Percentiles rank a stretch among this genome's conserved stretches.
Conservation (phyloP, 164 flowering plant species). For the Amborella trichopoda region DNA sequence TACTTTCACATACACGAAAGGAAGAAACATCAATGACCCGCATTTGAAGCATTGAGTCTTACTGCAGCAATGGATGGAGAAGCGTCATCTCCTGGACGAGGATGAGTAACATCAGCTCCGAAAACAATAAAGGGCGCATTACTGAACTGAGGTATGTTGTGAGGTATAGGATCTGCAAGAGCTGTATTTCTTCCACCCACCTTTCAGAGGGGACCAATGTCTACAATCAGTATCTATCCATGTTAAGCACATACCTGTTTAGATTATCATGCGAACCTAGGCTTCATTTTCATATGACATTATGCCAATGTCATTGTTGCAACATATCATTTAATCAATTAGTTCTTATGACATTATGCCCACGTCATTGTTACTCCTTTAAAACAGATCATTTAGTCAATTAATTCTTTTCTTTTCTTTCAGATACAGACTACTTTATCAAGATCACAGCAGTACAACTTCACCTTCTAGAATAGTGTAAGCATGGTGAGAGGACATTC, state of each 20-base stretch:
- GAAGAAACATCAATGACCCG: too few species aligned
- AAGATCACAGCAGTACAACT: too few species aligned
- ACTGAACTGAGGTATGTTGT: constrained; percentile 3
- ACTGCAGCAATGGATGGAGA: constrained; percentile 63
- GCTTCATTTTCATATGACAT: not conserved
- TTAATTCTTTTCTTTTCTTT: too few species aligned
- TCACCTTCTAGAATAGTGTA: too few species aligned
- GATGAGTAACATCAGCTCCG: constrained; percentile 67
- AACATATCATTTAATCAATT: not conserved
- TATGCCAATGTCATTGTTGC: not conserved
- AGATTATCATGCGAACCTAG: not conserved
- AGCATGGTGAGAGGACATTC: too few species aligned
- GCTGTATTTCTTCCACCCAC: constrained; percentile 45
- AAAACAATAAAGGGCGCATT: constrained; percentile 38
- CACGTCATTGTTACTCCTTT: too few species aligned
- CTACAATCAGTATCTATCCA: too few species aligned
- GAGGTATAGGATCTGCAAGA: constrained; percentile 24
- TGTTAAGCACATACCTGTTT: not conserved
- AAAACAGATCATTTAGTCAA: too few species aligned
- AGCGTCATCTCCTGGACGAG: constrained; percentile 42
- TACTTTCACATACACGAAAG: too few species aligned
- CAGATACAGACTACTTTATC: too few species aligned
- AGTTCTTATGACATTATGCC: not conserved
- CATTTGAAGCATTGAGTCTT: too few species aligned
- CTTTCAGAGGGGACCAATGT: constrained; percentile 7